Conservation (phyloP, 2,329 filamentous ascomycete species). For the Colletotrichum karsti region DNA sequence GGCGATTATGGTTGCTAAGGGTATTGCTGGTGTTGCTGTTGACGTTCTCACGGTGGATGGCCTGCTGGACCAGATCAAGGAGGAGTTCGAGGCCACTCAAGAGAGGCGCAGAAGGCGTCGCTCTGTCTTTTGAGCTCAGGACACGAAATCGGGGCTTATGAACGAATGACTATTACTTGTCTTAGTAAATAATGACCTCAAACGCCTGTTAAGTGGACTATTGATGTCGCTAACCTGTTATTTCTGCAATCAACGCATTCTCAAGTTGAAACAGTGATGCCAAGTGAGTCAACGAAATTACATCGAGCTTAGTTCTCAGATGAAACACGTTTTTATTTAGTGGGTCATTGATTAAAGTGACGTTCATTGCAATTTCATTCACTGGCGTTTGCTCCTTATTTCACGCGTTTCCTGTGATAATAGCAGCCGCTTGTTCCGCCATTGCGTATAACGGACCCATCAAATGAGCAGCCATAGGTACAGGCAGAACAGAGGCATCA, state of each 20-base stretch:
- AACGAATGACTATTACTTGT: too few species aligned
- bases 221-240: too few species aligned
- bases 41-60: conserved; percentile 53
- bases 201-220: too few species aligned
- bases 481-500: conserved; percentile 41
- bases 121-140: not conserved
- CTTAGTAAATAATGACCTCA: too few species aligned
- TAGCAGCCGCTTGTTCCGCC: conserved; percentile 67
- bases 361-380: too few species aligned
- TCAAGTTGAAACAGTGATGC: too few species aligned
- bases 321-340: too few species aligned
- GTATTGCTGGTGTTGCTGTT: conserved; percentile 55
- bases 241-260: too few species aligned
- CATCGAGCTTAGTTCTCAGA: too few species aligned
- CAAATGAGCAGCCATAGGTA: conserved; percentile 55
- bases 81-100: conserved; percentile 43
- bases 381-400: not conserved
- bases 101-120: conserved; percentile 6
- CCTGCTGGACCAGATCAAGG: conserved; percentile 51
- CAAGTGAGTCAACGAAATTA: too few species aligned
- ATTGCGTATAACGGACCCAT: conserved; percentile 62
- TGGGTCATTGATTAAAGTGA: too few species aligned
- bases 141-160: too few species aligned
- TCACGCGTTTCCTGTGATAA: conserved; percentile 43
- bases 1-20: conserved; percentile 55